Evolutionary conservation across 2,329 filamentous ascomycete species (phyloP).

Genomic region (Penicillium sp.): DNA sequence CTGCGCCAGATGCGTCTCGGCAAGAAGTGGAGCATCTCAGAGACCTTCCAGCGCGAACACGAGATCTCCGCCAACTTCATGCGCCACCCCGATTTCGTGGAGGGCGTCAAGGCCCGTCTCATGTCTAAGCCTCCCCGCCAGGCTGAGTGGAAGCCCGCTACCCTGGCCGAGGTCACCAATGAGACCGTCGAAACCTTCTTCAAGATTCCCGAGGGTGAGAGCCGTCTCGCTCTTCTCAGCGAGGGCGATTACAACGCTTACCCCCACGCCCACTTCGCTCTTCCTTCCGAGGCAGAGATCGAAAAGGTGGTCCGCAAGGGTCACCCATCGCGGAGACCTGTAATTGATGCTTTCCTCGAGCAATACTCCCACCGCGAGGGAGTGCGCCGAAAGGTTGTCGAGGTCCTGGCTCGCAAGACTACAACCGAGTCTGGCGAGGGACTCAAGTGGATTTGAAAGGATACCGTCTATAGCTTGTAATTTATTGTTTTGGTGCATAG

Average conservation of each 20-base stretch:
- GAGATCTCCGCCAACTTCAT: conserved; percentile 86
- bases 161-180: conserved; percentile 66
- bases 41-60: conserved; percentile 85
- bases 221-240: conserved; percentile 63
- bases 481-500: conserved; percentile 23
- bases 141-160: conserved; percentile 75
- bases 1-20: conserved; percentile 80
- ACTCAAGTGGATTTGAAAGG: conserved; percentile 31
- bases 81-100: conserved; percentile 84
- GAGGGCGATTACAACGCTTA: conserved; percentile 68
- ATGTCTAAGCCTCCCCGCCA: conserved; percentile 67
- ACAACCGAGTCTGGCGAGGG: conserved; percentile 44
- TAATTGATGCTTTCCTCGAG: conserved; percentile 65
- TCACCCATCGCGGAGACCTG: conserved; percentile 56
- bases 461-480: conserved; percentile 21
- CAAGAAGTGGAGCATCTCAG: conserved; percentile 72
- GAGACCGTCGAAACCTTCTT: conserved; percentile 72
- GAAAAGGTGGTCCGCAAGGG: conserved; percentile 45
- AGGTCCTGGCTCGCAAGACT: conserved; percentile 68
- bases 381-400: conserved; percentile 66
- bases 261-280: conserved; percentile 67
- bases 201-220: conserved; percentile 46
- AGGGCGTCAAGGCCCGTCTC: conserved; percentile 83
- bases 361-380: conserved; percentile 67
- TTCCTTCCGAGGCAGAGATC: conserved; percentile 69